These are phyloP conservation scores for Cutaneotrichosporon mucoides DNA, from an alignment of 1,284 basidiomycete genomes.

Conservation along the genomic window DNA sequence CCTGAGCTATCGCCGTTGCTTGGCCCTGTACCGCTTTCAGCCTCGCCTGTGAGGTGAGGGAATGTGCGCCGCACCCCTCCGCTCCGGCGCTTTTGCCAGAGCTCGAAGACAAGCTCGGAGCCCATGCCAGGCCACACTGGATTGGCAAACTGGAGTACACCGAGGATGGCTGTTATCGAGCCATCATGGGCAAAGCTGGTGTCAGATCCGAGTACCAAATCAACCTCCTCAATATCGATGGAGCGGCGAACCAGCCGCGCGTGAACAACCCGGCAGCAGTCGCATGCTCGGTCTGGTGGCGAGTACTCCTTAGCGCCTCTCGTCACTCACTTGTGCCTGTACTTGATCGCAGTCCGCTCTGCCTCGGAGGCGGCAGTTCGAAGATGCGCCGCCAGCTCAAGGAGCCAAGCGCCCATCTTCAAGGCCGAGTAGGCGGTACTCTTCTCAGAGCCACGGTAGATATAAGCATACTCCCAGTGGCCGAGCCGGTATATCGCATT, in stretches of 20 bases:
- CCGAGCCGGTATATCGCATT: slow-evolving; percentile 39
- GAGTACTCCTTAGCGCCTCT: too few species aligned
- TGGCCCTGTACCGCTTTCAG: too few species aligned
- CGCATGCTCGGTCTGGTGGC: too few species aligned
- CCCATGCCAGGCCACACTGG: slow-evolving; percentile 44
- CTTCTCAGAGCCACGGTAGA: slow-evolving; percentile 27
- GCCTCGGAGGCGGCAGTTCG: slow-evolving; percentile 18
- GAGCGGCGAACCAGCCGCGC: too few species aligned
- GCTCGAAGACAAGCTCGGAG: slow-evolving; percentile 41
- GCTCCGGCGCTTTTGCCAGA: slow-evolving; percentile 18
- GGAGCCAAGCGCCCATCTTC: slow-evolving; percentile 35
- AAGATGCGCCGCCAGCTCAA: slow-evolving; percentile 31
- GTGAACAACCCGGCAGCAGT: too few species aligned
- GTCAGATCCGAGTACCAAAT: neutral
- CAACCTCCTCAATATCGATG: too few species aligned
- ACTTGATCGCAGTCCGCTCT: slow-evolving; percentile 18
- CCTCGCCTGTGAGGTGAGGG: too few species aligned
- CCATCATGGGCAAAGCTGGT: slow-evolving; percentile 41
- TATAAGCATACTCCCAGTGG: slow-evolving; percentile 38
- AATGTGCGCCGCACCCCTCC: too few species aligned
- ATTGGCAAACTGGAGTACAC: slow-evolving; percentile 34
- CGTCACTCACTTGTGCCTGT: slow-evolving; percentile 36
- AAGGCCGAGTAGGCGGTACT: slow-evolving; percentile 29
- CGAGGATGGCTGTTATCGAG: slow-evolving; percentile 34
- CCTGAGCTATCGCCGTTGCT: too few species aligned